Evolutionary conservation across 2,329 filamentous ascomycete genomes (phyloP).

Genomic region (Rhytidhysteron rufulum): DNA sequence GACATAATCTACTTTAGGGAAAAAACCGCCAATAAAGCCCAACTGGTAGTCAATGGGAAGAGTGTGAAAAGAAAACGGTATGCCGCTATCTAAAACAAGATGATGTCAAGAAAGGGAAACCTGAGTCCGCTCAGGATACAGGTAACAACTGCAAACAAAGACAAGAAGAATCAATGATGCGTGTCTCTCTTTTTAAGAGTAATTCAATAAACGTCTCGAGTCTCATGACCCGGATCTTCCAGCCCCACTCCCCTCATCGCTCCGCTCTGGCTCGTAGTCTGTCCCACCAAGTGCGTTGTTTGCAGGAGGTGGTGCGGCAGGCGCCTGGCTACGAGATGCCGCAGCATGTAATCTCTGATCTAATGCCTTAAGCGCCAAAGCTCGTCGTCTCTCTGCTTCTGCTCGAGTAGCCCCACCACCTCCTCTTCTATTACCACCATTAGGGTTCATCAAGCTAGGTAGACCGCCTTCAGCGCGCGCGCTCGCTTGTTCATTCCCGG

Average conservation of each 20-base stretch:
- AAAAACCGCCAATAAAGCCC: too few relatives aligned
- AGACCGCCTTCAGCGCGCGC: conserved; percentile 59
- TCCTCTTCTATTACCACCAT: conserved; percentile 39
- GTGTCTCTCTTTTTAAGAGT: too few relatives aligned
- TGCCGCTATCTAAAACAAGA: too few relatives aligned
- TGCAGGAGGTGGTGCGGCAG: conserved; percentile 24
- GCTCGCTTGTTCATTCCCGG: conserved; percentile 67
- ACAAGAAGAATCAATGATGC: too few relatives aligned
- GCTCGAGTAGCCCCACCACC: conserved; percentile 68
- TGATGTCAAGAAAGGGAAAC: too few relatives aligned
- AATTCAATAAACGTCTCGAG: too few relatives aligned
- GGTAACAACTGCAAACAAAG: too few relatives aligned
- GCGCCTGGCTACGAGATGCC: conserved; percentile 47
- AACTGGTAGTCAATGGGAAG: too few relatives aligned
- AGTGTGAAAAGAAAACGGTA: too few relatives aligned
- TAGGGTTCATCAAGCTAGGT: conserved; percentile 55
- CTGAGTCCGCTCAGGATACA: too few relatives aligned
- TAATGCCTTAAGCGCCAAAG: conserved; percentile 82
- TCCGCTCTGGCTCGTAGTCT: conserved; percentile 39
- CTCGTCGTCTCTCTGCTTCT: conserved; percentile 85
- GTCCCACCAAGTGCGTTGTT: conserved; percentile 39
- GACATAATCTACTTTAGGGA: too few relatives aligned
- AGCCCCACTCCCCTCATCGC: conserved; percentile 18
- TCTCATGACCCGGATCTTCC: conserved; percentile 18
- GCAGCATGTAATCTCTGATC: conserved; percentile 91